These are phyloP conservation scores for Edaphochlamys debaryana DNA, from an alignment of 139 green algal species.

Conservation along the genomic window DNA sequence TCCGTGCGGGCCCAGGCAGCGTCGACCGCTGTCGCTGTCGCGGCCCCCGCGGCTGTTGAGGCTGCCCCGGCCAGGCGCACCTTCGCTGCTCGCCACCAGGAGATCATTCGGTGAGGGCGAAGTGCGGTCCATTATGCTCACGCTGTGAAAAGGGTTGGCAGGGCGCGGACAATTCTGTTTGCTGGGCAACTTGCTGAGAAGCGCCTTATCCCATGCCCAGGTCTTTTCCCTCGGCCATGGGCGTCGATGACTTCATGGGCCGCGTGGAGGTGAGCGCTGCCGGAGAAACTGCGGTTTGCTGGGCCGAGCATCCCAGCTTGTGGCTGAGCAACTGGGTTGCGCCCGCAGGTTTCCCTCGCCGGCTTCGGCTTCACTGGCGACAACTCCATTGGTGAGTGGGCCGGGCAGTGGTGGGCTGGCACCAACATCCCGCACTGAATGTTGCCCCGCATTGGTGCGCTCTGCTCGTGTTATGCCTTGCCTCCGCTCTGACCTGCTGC, in stretches of 20 bases:
- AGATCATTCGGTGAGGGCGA: constrained; percentile 17
- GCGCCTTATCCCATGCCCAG: background rate
- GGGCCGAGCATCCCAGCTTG: constrained; percentile 13
- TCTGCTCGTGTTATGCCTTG: background rate
- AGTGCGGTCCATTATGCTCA: background rate
- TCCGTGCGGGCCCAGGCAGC: constrained; percentile 12
- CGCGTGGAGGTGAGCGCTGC: constrained; percentile 76
- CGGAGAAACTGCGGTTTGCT: constrained; percentile 55
- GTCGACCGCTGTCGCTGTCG: background rate
- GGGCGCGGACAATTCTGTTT: background rate
- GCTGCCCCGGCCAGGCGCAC: background rate
- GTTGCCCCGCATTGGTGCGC: too few relatives aligned
- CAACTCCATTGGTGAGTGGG: constrained; percentile 79
- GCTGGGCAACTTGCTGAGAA: background rate
- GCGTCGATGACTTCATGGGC: constrained; percentile 82
- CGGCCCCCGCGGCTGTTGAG: background rate
- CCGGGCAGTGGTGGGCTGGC: too few relatives aligned
- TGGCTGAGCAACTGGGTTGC: background rate
- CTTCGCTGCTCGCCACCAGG: constrained; percentile 17
- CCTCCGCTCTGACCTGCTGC: too few relatives aligned
- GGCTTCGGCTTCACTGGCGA: constrained; percentile 81
- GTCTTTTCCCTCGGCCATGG: constrained; percentile 75
- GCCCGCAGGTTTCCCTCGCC: constrained; percentile 71
- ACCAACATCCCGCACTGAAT: too few relatives aligned
- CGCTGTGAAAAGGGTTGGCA: background rate